A percentile compares a stretch with the other conserved stretches of the same genome.
Evolutionary conservation across 108 stramenopile species (phyloP).

Genomic region (Poteriospumella lacustris): DNA sequence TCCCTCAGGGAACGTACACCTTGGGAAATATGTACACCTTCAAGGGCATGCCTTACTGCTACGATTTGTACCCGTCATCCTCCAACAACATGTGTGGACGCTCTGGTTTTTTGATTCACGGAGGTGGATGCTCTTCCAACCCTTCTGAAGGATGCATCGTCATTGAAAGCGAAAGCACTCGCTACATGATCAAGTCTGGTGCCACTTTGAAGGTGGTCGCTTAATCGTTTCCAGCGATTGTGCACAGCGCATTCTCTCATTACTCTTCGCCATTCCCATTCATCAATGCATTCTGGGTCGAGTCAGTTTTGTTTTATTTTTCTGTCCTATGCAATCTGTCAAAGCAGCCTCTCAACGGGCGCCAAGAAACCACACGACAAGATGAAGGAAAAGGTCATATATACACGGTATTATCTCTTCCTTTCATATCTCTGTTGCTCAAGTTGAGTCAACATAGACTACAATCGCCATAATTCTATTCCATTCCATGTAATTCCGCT

Average conservation of each 20-base stretch:
- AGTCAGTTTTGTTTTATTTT: too few relatives aligned
- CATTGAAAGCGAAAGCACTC: constrained; percentile 1
- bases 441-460: too few relatives aligned
- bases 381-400: too few relatives aligned
- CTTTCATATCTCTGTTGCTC: too few relatives aligned
- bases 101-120: constrained; percentile 14
- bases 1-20: constrained; percentile 14
- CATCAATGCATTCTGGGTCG: too few relatives aligned
- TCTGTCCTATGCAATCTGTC: too few relatives aligned
- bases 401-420: too few relatives aligned
- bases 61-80: constrained; percentile 11
- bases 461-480: too few relatives aligned
- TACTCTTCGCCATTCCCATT: too few relatives aligned
- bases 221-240: neutral
- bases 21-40: constrained; percentile 6
- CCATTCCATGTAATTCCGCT: too few relatives aligned
- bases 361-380: too few relatives aligned
- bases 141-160: constrained; percentile 18
- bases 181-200: constrained; percentile 12
- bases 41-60: constrained; percentile 10
- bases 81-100: constrained; percentile 22
- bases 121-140: neutral
- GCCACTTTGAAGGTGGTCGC: constrained; percentile 13
- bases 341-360: too few relatives aligned
- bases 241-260: neutral